phyloP scores from a whole-genome alignment of 1,284 basidiomycete genomes.

The Lignosus rhinocerotis region DNA sequence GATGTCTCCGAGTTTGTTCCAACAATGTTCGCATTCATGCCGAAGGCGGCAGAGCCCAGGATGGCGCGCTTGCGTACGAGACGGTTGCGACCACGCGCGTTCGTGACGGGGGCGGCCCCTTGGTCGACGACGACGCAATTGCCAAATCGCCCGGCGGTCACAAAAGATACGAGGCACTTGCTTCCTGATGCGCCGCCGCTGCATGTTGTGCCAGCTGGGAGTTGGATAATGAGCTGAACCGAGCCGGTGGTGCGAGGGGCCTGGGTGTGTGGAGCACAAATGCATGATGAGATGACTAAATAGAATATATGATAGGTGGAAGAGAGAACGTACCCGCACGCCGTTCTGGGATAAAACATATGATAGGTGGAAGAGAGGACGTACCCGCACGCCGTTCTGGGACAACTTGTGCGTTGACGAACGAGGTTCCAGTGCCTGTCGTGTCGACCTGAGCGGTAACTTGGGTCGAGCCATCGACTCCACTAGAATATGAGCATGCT shows the following conservation, averaged over 20 bases:
- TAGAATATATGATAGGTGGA: too few relatives aligned
- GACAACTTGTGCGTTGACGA: conserved; percentile 37
- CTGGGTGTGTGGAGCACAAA: too few relatives aligned
- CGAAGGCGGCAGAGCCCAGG: too few relatives aligned
- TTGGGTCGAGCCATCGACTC: conserved; percentile 48
- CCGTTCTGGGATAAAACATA: conserved; percentile 42
- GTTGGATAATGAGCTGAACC: conserved; percentile 40
- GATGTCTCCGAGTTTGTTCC: too few relatives aligned
- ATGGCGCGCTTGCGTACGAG: too few relatives aligned
- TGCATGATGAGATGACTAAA: too few relatives aligned
- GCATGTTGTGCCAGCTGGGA: conserved; percentile 50
- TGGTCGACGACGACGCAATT: conserved; percentile 54
- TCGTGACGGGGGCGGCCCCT: too few relatives aligned
- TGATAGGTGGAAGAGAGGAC: conserved; percentile 3
- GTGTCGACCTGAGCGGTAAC: conserved; percentile 34
- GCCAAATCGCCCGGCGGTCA: conserved; percentile 47
- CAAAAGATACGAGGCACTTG: conserved; percentile 50
- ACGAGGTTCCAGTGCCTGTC: conserved; percentile 38
- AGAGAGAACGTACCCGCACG: conserved; percentile 27
- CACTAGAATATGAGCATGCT: conserved; percentile 31
- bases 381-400: conserved; percentile 38
- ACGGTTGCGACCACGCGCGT: too few relatives aligned
- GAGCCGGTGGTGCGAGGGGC: too few relatives aligned
- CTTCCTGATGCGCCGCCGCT: conserved; percentile 44
- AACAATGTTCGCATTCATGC: too few relatives aligned